Evolutionary conservation across 371 early-diverging fungal genomes (phyloP), one percentile per base, ranked within the genome.

Genomic region (Phascolomyces articulosus): DNA sequence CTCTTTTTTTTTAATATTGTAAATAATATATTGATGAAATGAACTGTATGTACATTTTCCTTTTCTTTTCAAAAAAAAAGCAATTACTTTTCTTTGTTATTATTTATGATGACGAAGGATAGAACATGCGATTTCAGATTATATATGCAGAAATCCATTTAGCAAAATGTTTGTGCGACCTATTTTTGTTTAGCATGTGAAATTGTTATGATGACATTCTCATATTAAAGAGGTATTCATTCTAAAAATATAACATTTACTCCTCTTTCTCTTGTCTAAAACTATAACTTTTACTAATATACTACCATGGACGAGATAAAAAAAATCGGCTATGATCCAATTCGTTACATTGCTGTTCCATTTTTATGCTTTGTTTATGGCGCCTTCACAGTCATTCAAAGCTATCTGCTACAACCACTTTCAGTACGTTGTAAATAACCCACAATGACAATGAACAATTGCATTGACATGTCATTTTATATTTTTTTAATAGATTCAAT

Each of bases 361-460:
- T 29, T 74, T 16, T 38, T 78, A n/a, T 74, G 65, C 40, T 62
- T 60, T 29, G 13, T 72, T 16, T 74, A 74, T 26, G 68, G 61
- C n/a, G 47, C 65, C 15, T 53, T 69, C 13, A 44, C 67, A 11
- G 3, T 68, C 11, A n/a, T 69, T 27, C 73, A 74, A 31, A 40
- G 44, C 18, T 69, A 67, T 55, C 31, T 74, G 13, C 15, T 78
- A 15, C 62, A 67, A 28, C 78, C 78, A 16, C 38, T 38, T 28
- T 11, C 40, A 21, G 58, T 41, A 29, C 7, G 34, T 27, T 38
- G 41, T n/a, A n/a, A 13, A 13, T 13, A 38, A 13, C 38, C n/a
- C 15, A 15, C 16, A 18, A 44, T 44, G 44, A 44, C 3, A 16
- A 44, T n/a, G n/a, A 44, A 44, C 18, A n/a, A 26, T 13, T 54